phyloP scores from a whole-genome alignment of 2,329 filamentous ascomycete genomes.

The Colletotrichum gigasporum region DNA sequence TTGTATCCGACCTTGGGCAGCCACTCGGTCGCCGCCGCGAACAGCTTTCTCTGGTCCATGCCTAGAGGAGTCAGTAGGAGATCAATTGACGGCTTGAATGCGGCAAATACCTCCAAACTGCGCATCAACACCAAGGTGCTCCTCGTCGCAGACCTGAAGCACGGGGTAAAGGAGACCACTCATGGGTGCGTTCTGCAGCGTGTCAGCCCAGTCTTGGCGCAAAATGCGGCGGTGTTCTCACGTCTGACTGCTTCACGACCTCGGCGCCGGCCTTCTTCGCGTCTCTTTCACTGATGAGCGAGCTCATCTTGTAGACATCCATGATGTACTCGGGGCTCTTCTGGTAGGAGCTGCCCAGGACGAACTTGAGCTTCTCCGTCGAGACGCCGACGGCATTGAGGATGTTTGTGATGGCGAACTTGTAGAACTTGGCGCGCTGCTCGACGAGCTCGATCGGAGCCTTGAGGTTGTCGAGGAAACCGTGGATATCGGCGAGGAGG shows the following conservation, averaged over 20 bases:
- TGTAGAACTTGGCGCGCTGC: constrained; percentile 85
- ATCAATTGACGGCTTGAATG: too few species aligned
- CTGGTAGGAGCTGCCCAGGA: constrained; percentile 88
- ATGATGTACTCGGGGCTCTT: constrained; percentile 77
- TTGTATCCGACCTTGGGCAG: constrained; percentile 88
- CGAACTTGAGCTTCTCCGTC: constrained; percentile 82
- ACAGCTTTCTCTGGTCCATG: constrained; percentile 89
- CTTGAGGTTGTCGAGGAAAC: constrained; percentile 85
- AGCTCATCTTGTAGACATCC: constrained; percentile 84
- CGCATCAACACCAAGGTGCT: constrained; percentile 86
- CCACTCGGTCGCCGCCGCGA: constrained; percentile 84
- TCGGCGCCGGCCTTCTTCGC: constrained; percentile 92
- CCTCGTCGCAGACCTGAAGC: constrained; percentile 91
- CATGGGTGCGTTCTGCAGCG: constrained; percentile 61
- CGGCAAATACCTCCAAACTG: constrained; percentile 79
- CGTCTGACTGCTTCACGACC: constrained; percentile 87
- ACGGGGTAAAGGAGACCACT: constrained; percentile 83
- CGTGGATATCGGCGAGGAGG: constrained; percentile 79
- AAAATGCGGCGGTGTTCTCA: neutral
- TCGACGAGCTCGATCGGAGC: constrained; percentile 89
- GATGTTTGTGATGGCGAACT: constrained; percentile 76
- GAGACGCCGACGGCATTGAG: constrained; percentile 82
- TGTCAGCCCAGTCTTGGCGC: neutral
- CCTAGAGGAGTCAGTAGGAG: constrained; percentile 35
- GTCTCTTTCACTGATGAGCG: constrained; percentile 78